Conservation (phyloP, 768 basidiomycete species). For the Xerocomellus amylosporus region DNA sequence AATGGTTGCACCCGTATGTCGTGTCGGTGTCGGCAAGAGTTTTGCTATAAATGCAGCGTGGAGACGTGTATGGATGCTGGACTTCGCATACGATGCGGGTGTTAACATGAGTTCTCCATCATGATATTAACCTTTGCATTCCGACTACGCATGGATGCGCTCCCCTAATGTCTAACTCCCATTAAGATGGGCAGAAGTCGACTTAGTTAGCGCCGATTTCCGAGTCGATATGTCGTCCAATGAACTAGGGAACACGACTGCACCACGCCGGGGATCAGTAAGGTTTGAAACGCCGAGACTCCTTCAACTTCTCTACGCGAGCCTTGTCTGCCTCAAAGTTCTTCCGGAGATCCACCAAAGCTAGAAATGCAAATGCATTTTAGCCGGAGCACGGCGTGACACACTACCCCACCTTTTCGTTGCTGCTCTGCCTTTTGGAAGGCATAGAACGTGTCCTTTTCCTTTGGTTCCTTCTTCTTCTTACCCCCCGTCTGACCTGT, state of each 20-base stretch:
- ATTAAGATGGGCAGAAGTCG: not conserved
- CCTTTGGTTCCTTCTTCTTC: slow-evolving; percentile 58
- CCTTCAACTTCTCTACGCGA: slow-evolving; percentile 45
- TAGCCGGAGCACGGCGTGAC: not conserved
- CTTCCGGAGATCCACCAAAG: slow-evolving; percentile 58
- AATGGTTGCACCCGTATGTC: slow-evolving; percentile 58
- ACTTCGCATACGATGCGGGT: not conserved
- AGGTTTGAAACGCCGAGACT: slow-evolving; percentile 80
- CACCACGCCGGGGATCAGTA: slow-evolving; percentile 49
- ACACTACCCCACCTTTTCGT: slow-evolving; percentile 57
- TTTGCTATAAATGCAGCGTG: slow-evolving; percentile 25
- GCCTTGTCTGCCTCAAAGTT: slow-evolving; percentile 89
- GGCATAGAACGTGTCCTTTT: slow-evolving; percentile 79
- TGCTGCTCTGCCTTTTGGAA: slow-evolving; percentile 93
- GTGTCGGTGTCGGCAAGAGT: slow-evolving; percentile 42
- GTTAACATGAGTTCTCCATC: not conserved
- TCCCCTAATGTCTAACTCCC: not conserved
- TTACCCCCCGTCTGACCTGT: slow-evolving; percentile 35
- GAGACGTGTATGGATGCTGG: not conserved
- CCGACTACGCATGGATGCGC: not conserved
- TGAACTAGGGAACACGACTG: not conserved
- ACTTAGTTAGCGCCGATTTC: not conserved
- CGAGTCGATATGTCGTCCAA: not conserved
- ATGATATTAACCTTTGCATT: not conserved
- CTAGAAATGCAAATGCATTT: slow-evolving; percentile 31